Evolutionary conservation across 306 rosid genomes (phyloP).

Genomic region (Urtica urens): DNA sequence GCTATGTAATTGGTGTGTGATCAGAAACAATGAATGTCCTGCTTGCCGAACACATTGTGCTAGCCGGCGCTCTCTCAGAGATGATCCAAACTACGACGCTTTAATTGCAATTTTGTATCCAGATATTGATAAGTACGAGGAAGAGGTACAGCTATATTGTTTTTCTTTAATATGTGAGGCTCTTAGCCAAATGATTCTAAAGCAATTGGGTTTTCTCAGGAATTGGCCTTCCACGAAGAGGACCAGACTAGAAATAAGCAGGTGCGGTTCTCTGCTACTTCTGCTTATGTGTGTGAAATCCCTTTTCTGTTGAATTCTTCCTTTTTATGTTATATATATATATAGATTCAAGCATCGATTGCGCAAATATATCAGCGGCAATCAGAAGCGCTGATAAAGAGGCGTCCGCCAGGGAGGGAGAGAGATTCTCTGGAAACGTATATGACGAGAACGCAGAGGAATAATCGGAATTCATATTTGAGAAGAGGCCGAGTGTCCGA

Average conservation of each 20-base stretch:
- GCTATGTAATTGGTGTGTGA: neutral
- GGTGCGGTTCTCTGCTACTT: slow-evolving; percentile 35
- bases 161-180: slow-evolving; percentile 1
- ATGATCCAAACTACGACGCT: slow-evolving; percentile 94
- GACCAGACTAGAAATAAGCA: slow-evolving; percentile 85
- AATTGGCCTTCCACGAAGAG: slow-evolving; percentile 86
- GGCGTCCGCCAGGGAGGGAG: slow-evolving; percentile 52
- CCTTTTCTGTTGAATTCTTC: neutral
- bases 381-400: slow-evolving; percentile 78
- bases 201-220: slow-evolving; percentile 40
- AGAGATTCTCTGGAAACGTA: slow-evolving; percentile 42
- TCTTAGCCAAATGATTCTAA: slow-evolving; percentile 4
- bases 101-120: slow-evolving; percentile 76
- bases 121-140: slow-evolving; percentile 84
- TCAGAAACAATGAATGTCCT: slow-evolving; percentile 94
- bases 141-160: slow-evolving; percentile 51
- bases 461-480: slow-evolving; percentile 36
- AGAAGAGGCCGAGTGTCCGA: slow-evolving; percentile 63
- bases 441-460: slow-evolving; percentile 56
- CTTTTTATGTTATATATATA: slow-evolving; percentile 14
- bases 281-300: neutral
- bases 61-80: slow-evolving; percentile 94
- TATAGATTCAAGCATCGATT: slow-evolving; percentile 47
- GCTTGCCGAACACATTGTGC: slow-evolving; percentile 98
- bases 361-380: slow-evolving; percentile 73